Conservation (phyloP, 1,284 basidiomycete species). For the Cerrena zonata region DNA sequence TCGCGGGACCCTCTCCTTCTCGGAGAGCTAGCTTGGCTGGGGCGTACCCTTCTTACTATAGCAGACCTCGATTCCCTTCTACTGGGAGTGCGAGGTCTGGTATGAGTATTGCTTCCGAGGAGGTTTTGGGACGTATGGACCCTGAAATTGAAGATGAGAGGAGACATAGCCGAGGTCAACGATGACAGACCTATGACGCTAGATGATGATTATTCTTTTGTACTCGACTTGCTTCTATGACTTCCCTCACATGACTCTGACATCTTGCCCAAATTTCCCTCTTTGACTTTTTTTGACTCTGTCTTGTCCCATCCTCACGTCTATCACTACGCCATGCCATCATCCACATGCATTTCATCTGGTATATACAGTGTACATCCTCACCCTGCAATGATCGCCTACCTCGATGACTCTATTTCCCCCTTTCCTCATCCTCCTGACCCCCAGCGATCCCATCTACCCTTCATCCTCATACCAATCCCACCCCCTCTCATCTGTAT, state of each 20-base stretch:
- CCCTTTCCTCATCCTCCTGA: no score
- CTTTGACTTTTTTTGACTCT: neutral
- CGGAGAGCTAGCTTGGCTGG: slow-evolving; percentile 6
- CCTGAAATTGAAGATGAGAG: slow-evolving; percentile 23
- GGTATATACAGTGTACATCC: neutral
- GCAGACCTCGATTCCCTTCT: slow-evolving; percentile 23
- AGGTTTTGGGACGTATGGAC: slow-evolving; percentile 30
- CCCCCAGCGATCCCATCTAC: no score
- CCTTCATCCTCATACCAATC: neutral
- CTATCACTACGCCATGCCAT: neutral
- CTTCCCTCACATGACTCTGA: no score
- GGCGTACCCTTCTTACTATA: slow-evolving; percentile 17
- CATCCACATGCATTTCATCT: neutral
- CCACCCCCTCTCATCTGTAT: neutral
- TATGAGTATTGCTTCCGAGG: slow-evolving; percentile 29
- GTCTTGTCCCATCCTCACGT: neutral
- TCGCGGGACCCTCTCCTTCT: slow-evolving; percentile 9
- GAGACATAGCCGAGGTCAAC: neutral
- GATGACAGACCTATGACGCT: no score
- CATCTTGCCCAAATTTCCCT: neutral
- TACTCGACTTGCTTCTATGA: no score
- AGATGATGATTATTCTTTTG: no score
- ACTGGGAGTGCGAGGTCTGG: slow-evolving; percentile 25
- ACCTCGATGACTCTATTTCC: no score
- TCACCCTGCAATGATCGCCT: no score